phyloP scores from a whole-genome alignment of 176 grass and related monocot genomes.

The Rhynchospora pubera region DNA sequence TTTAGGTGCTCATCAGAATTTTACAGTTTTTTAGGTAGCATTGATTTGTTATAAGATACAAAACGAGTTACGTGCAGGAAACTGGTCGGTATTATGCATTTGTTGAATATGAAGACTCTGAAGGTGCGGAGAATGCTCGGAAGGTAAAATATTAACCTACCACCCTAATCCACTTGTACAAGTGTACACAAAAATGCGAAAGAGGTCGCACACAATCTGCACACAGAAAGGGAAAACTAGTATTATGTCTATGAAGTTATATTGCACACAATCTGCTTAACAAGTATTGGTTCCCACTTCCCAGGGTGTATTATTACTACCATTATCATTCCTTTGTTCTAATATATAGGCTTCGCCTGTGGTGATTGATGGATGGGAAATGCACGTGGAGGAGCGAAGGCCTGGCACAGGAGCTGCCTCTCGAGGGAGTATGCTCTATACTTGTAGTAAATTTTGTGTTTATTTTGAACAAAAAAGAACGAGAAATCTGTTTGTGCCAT shows the following conservation, averaged over 20 bases:
- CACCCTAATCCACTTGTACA: neutral
- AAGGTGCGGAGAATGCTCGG: conserved; percentile 60
- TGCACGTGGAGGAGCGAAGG: conserved; percentile 90
- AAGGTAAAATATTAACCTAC: conserved; percentile 26
- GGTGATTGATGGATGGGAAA: conserved; percentile 69
- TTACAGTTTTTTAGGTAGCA: neutral
- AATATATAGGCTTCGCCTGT: conserved; percentile 59
- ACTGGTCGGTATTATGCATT: conserved; percentile 83
- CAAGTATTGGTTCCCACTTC: no score
- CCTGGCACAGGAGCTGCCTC: conserved; percentile 53
- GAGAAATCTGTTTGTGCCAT: neutral
- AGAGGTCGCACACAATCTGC: neutral
- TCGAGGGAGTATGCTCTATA: conserved; percentile 61
- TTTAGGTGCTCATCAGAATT: neutral
- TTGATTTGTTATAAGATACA: neutral
- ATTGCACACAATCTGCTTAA: no score
- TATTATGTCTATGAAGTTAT: no score
- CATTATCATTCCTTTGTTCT: neutral
- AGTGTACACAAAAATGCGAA: neutral
- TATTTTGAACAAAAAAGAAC: no score
- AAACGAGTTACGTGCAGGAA: conserved; percentile 37
- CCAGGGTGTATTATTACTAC: no score
- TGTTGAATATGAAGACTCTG: conserved; percentile 72
- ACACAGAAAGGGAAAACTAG: neutral
- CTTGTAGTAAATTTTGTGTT: neutral